Evolutionary conservation across 176 grass and related monocot species (phyloP), one percentile per base, ranked within the genome.

Genomic region (Juncus effusus): DNA sequence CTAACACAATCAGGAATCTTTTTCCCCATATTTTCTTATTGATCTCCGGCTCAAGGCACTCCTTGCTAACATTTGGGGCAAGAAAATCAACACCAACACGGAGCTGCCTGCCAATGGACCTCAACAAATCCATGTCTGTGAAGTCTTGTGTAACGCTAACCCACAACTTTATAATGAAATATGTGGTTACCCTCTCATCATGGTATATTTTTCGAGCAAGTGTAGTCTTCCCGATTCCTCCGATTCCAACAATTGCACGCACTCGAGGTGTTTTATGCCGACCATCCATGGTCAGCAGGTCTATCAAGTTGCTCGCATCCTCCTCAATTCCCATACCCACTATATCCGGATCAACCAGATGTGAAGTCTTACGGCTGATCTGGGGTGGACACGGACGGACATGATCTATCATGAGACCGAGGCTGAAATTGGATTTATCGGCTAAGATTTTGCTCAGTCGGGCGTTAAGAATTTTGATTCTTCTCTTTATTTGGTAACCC

Each of bases 171-270:
- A 82, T 10, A 3, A 64, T 44, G 40, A 82, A 87, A 4, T 14
- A 28, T 11, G 67, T 45, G 1, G 37, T 15, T 14, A 75, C 54
- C 37, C 1, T 67, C 1, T 9, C 45, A 3, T 80, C 80, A 60
- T 80, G 66, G 14, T 41, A 83, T 9, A 79, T 57, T 44, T 61
- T 79, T 42, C 79, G 78, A 5, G 84, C 76, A 3, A 88, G 69
- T 3, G 80, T 83, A 14, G 80, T 88, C 73, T 88, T 88, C 9
- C 85, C 76, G 1, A 83, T 83, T 3, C 80, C 85, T 2, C 71
- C 71, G 80, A 88, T 83, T 4, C 79, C 84, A 1, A 40, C 41
- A 14, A 57, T 49, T 77, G 81, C 13, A 39, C 51, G 10, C 12
- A 55, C 51, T 14, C 10, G 44, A 14, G 16, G 2, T 10, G 40